Base-by-base conservation (phyloP, 148 eudicot species). In the Dianthus caryophyllus region DNA sequence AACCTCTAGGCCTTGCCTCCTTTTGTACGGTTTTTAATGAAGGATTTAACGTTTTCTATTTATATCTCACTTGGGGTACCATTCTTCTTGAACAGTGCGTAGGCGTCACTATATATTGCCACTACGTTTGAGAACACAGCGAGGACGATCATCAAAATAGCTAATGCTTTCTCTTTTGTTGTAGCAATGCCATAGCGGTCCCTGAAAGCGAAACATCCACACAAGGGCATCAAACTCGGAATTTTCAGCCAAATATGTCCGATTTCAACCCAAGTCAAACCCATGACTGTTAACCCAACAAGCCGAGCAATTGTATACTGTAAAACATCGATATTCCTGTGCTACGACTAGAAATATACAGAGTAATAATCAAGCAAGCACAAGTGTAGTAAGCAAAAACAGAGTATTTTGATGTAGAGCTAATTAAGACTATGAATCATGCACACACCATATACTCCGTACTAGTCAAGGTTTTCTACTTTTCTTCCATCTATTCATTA, bases 71-170 rank as follows among this genome's bases (percentile, higher is more conserved):
- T 74, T 0, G 80, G 67, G 6, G 78, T 67, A 0, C 66, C 26
- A 43, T 69, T 83, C 77, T 66, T 86, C 77, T 78, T 83, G 79
- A 89, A 48, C 26, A 89, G 70, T 4, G 87, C 76, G 38, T 73
- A 80, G 5, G 90, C 92, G 68, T 89, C 88, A 33, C 92, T 84
- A 43, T 85, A 89, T 55, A 89, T 78, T 10, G 96, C 96, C 59
- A 89, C 78, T 64, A 64, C 29, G 48, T 85, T 87, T n/a, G 96
- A 75, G 73, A 89, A 81, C 21, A 80, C 87, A 47, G 93, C 93
- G 21, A 87, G 78, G 25, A 76, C 81, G 43, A 89, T 84, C 96
- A 89, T 87, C 80, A 87, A 68, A 18, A 83, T 68, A 43, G 81
- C 75, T 69, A 89, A 33, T 36, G 68, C 68, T 79, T 79, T 89